phyloP scores from a whole-genome alignment of 257 asterid genomes.

The Penstemon barbatus region DNA sequence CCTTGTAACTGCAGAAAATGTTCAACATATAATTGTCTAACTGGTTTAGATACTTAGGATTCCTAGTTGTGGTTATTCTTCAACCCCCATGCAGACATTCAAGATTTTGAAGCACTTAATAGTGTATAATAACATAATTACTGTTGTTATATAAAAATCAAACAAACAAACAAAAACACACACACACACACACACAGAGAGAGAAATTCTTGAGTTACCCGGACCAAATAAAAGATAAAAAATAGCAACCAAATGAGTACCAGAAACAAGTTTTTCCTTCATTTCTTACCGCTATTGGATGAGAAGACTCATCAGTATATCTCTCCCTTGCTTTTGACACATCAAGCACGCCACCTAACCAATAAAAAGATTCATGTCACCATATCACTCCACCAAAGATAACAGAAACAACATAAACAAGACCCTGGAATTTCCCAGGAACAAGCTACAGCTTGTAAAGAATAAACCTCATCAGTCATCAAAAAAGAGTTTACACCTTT shows the following conservation, averaged over 20 bases:
- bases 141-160: too few species aligned
- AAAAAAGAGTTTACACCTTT: too few species aligned
- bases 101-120: background rate
- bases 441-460: conserved; percentile 5
- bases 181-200: background rate
- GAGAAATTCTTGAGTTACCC: background rate
- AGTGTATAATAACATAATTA: background rate
- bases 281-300: conserved; percentile 65
- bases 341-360: conserved; percentile 81
- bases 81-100: background rate
- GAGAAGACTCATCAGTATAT: conserved; percentile 54
- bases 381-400: conserved; percentile 24
- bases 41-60: background rate
- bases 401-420: background rate
- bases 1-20: background rate
- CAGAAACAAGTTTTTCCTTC: background rate
- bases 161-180: background rate
- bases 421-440: background rate
- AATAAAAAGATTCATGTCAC: conserved; percentile 32
- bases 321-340: conserved; percentile 61
- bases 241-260: conserved; percentile 7
- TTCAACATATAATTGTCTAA: background rate
- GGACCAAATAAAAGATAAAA: conserved; percentile 15
- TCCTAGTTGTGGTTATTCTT: background rate
- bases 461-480: background rate